Base-by-base conservation (phyloP, 176 grass and related monocot species). In the Raddia guianensis region DNA sequence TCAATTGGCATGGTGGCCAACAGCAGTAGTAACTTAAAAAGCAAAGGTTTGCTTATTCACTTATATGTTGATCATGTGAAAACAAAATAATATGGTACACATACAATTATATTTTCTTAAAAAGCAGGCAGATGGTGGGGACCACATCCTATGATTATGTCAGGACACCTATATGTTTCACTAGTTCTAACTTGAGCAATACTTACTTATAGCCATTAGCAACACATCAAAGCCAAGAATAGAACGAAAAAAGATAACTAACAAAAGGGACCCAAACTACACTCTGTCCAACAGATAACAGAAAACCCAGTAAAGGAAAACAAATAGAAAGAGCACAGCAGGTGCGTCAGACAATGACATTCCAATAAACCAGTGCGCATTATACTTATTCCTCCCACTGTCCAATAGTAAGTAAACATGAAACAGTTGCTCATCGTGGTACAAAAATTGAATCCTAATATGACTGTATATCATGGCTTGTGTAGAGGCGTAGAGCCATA, bases 121-220 rank as follows among this genome's bases (percentile, higher is more conserved):
- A 49, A 44, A 55, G 78, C 57, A 76, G 15, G 48, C 55, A 70
- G 43, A 74, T 47, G 20, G 79, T 40, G 47, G 64, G 50, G 45
- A 82, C n/a, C 15, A 40, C 65, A 49, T 87, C 16, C 45, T 61
- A 86, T 87, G 70, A 78, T 66, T 59, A 37, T 88, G 62, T 55
- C 54, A 18, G 59, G 20, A 27, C 11, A 64, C 40, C 37, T 3
- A 66, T 16, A 84, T 61, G 59, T 68, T 74, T 61, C 16, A 46
- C n/a, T 48, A 68, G 55, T 63, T 77, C 1, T 9, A 71, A 70
- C 11, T 63, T 71, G 56, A 53, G 69, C 5, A 33, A 19, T 8
- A 58, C 9, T 66, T 73, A 5, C 27, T 15, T 48, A 50, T 68
- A 46, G 34, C 46, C 35, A 82, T 52, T 44, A 43, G 32, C 72